Evolutionary conservation across 1,284 basidiomycete species (phyloP).

Genomic region (Microbotryum lychnidis-dioicae): DNA sequence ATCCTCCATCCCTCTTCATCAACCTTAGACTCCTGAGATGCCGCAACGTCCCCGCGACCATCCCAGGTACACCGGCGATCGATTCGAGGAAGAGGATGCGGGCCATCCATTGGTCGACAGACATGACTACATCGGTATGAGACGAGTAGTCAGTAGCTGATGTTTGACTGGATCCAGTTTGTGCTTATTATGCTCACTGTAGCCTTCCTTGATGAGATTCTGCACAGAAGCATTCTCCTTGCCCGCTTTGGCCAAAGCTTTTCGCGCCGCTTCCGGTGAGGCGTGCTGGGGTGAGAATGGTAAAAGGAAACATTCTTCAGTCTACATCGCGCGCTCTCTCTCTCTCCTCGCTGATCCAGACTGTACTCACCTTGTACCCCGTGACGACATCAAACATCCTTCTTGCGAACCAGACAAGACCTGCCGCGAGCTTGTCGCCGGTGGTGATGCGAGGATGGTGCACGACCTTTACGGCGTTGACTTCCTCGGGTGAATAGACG

Average conservation of each 20-base stretch:
- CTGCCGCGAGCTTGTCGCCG: constrained; percentile 62
- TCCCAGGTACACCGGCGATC: constrained; percentile 62
- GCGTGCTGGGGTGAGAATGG: constrained; percentile 42
- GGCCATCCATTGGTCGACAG: constrained; percentile 65
- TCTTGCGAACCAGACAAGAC: constrained; percentile 55
- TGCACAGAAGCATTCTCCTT: constrained; percentile 10
- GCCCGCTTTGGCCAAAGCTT: constrained; percentile 15
- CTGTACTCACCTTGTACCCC: constrained; percentile 53
- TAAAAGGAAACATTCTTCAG: background rate
- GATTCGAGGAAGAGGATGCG: constrained; percentile 82
- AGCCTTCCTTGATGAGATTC: constrained; percentile 16
- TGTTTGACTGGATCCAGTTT: background rate
- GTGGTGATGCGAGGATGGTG: constrained; percentile 58
- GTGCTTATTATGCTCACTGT: background rate
- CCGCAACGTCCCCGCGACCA: constrained; percentile 30
- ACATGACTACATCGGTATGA: constrained; percentile 50
- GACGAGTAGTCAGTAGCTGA: too few relatives aligned
- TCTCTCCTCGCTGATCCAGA: too few relatives aligned
- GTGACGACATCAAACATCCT: constrained; percentile 60
- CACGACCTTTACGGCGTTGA: constrained; percentile 70
- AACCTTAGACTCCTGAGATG: constrained; percentile 63
- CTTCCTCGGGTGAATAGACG: constrained; percentile 59
- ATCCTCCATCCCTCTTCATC: constrained; percentile 64
- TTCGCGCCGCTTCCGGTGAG: constrained; percentile 34
- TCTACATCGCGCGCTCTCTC: too few relatives aligned